Percentiles rank a stretch among this genome's conserved stretches.
Conservation (phyloP, 305 asterid genomes). For the Solanum hybrid region DNA sequence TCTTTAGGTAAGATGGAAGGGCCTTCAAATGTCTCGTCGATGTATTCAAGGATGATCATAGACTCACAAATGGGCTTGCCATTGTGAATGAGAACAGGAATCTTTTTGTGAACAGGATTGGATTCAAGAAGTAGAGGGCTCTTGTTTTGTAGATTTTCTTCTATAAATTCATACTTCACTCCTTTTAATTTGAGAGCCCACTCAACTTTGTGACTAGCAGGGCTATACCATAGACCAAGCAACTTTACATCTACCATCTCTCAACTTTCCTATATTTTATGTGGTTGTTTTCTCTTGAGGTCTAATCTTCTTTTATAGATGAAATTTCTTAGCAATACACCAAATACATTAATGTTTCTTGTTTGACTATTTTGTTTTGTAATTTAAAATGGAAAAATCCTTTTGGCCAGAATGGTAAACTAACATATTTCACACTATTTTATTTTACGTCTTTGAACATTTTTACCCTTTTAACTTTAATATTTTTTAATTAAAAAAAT, state of each 20-base stretch:
- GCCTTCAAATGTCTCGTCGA: not conserved
- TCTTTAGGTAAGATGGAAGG: not conserved
- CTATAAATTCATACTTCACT: not conserved
- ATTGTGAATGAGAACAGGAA: not conserved
- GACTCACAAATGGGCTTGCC: not conserved
- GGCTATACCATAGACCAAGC: not conserved
- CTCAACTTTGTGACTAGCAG: not conserved
- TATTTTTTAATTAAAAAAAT: too few species aligned
- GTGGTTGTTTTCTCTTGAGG: not conserved
- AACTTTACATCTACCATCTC: not conserved
- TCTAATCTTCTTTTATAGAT: not conserved
- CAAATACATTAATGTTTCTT: not conserved
- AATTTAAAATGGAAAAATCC: too few species aligned
- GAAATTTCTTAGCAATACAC: not conserved
- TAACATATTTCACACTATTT: too few species aligned
- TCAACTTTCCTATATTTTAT: not conserved
- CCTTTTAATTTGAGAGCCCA: not conserved
- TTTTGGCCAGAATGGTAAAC: too few species aligned
- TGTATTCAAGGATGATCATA: not conserved
- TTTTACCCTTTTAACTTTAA: too few species aligned
- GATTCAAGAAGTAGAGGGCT: not conserved
- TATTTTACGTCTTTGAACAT: accelerated
- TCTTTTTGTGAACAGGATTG: not conserved
- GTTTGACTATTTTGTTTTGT: not conserved
- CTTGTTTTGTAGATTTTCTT: not conserved